These are phyloP conservation scores for Yarrowia sp. DNA, from an alignment of 805 yeast genomes.

Conservation along the genomic window DNA sequence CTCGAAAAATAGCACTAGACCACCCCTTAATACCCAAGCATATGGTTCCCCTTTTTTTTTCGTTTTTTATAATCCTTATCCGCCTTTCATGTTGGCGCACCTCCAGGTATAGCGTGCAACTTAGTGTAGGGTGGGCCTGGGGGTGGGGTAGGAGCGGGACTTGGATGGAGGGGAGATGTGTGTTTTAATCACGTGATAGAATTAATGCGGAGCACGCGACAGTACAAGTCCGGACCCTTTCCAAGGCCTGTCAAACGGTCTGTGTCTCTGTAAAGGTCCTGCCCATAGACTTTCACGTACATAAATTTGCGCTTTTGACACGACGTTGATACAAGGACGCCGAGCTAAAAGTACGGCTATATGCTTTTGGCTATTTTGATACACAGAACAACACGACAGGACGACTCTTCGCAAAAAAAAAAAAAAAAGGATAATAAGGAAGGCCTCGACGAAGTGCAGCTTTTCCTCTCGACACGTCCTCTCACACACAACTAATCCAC, in stretches of 20 bases:
- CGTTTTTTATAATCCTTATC: too few relatives aligned
- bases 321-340: conserved; percentile 8
- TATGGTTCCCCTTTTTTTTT: conserved; percentile 2
- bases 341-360: conserved; percentile 16
- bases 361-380: conserved; percentile 17
- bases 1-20: neutral
- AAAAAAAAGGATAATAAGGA: neutral
- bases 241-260: neutral
- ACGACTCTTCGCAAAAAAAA: neutral
- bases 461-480: neutral
- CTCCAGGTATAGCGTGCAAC: neutral
- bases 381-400: conserved; percentile 4
- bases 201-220: too few relatives aligned
- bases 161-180: too few relatives aligned
- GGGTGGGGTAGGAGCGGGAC: conserved; percentile 11
- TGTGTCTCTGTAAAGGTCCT: too few relatives aligned
- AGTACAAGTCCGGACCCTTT: too few relatives aligned
- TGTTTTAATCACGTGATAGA: too few relatives aligned
- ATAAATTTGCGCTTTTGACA: conserved; percentile 16
- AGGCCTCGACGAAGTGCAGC: neutral
- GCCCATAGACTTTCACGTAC: neutral
- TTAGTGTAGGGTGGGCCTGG: neutral
- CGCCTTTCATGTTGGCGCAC: conserved; percentile 11
- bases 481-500: neutral
- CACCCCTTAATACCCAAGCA: conserved; percentile 12